Conservation (phyloP, 148 eudicot genomes). For the Amaranthus palmeri region DNA sequence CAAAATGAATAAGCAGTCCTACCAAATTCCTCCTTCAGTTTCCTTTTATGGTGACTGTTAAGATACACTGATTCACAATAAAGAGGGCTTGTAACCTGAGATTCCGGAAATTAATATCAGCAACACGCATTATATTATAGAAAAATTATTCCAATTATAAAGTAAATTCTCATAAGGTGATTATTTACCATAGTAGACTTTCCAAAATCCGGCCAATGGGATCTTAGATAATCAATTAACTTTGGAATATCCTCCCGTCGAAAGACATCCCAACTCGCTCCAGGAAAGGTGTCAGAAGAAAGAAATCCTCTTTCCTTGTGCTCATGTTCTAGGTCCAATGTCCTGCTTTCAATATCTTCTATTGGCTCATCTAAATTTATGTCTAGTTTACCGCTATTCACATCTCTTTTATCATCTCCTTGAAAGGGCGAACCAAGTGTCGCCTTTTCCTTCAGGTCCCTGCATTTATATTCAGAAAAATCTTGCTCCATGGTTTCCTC, state of each 20-base stretch:
- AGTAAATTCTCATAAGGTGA: slow-evolving; percentile 22
- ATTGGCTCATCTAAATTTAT: slow-evolving; percentile 33
- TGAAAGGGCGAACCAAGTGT: slow-evolving; percentile 27
- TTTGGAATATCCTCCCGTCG: slow-evolving; percentile 78
- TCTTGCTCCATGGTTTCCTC: slow-evolving; percentile 37
- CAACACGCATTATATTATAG: slow-evolving; percentile 6
- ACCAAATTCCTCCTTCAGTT: slow-evolving; percentile 84
- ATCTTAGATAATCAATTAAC: slow-evolving; percentile 52
- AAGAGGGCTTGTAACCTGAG: slow-evolving; percentile 51
- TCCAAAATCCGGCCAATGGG: slow-evolving; percentile 50
- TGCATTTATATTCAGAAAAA: slow-evolving; percentile 28
- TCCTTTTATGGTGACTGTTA: slow-evolving; percentile 54
- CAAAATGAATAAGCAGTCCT: slow-evolving; percentile 20
- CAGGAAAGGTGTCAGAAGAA: slow-evolving; percentile 35
- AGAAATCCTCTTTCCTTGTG: slow-evolving; percentile 20
- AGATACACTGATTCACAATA: slow-evolving; percentile 56
- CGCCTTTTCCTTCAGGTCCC: slow-evolving; percentile 31
- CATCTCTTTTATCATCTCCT: slow-evolving; percentile 31
- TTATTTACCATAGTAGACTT: slow-evolving; percentile 24
- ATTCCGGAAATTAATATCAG: slow-evolving; percentile 26
- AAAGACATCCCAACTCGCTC: slow-evolving; percentile 89
- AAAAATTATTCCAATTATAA: not conserved
- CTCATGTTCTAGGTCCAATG: slow-evolving; percentile 36
- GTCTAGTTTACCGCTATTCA: slow-evolving; percentile 34
- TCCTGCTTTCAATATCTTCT: slow-evolving; percentile 28